Evolutionary conservation across 1,284 basidiomycete species (phyloP).

Genomic region (Cerrena zonata): DNA sequence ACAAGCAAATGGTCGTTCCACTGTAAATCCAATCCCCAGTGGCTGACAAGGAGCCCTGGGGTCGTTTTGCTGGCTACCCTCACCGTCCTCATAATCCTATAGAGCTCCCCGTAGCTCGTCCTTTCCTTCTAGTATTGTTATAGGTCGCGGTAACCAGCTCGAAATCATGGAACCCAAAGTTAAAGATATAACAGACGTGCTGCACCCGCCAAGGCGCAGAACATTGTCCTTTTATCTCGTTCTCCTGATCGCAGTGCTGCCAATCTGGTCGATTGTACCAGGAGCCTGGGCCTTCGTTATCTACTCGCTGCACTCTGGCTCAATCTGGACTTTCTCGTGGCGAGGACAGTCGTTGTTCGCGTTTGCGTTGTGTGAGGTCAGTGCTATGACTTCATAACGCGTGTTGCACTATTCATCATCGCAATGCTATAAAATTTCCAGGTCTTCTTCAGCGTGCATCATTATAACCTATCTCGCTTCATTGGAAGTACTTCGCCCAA

Average conservation of each 20-base stretch:
- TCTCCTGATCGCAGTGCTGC: constrained; percentile 54
- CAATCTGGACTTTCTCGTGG: constrained; percentile 38
- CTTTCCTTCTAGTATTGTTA: constrained; percentile 11
- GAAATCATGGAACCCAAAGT: constrained; percentile 6
- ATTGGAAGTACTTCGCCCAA: constrained; percentile 49
- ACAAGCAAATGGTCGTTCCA: background rate
- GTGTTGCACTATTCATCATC: background rate
- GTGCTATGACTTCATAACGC: constrained; percentile 13
- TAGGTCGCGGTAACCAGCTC: constrained; percentile 1
- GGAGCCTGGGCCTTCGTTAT: constrained; percentile 65
- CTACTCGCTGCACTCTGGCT: constrained; percentile 46
- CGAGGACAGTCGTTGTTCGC: constrained; percentile 36
- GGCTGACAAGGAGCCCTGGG: background rate
- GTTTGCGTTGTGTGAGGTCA: constrained; percentile 56
- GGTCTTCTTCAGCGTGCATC: constrained; percentile 76
- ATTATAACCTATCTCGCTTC: constrained; percentile 48
- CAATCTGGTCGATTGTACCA: constrained; percentile 67
- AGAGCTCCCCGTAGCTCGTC: constrained; percentile 10
- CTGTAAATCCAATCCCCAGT: background rate
- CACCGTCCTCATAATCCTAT: background rate
- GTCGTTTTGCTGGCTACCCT: background rate
- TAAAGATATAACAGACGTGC: constrained; percentile 25
- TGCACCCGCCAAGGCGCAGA: constrained; percentile 30
- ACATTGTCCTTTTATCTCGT: constrained; percentile 53
- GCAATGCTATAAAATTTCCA: constrained; percentile 26